Base-by-base conservation (phyloP, 1,284 basidiomycete genomes). In the Pisolithus thermaeus region DNA sequence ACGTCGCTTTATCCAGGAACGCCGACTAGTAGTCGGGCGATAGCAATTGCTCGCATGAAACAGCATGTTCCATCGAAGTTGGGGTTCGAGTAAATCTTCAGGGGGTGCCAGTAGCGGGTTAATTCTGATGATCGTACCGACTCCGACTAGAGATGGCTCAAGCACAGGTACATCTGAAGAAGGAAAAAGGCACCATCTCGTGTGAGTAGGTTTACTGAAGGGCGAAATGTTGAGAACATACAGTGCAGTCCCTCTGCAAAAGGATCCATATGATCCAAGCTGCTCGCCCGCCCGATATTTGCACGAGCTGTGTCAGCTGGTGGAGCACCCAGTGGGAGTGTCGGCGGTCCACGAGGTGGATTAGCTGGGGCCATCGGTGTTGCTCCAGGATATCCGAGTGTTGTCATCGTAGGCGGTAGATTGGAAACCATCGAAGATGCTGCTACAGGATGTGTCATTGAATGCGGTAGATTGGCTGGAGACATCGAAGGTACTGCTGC, bases 41-140 rank as follows among this genome's bases (percentile, higher is more conserved):
- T 20, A 20, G 18, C 18, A 20, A 20, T 20, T 20, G 56, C 72
- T 76, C 3, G 84, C 76, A 6, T 72, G 70, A 66, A 82, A 87
- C 47, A 85, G 73, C 82, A 90, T 84, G 67, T 85, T 84, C 85
- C 87, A 90, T 50, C 76, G 78, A 37, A 90, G 69, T 60, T 78
- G 78, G 11, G 74, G 71, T 2, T 78, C 74, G 22, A 67, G 67
- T 4, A 71, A 70, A 11, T 83, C 80, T 1, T 70, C 57, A 6
- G 74, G 66, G 0, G 80, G 79, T 4, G 67, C 58, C 7, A 88
- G 69, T 32, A 88, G 73, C 0, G 87, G 84, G 61, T 88, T 87
- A n/a, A 89, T 56, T 47, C 68, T 63, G 3, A 82, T 59, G 4
- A 59, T 58, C 1, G 79, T 79, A 0, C 71, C 59, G 22, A 78